Conservation (phyloP, 2,329 filamentous ascomycete species). For the Paecilomyces niveus region DNA sequence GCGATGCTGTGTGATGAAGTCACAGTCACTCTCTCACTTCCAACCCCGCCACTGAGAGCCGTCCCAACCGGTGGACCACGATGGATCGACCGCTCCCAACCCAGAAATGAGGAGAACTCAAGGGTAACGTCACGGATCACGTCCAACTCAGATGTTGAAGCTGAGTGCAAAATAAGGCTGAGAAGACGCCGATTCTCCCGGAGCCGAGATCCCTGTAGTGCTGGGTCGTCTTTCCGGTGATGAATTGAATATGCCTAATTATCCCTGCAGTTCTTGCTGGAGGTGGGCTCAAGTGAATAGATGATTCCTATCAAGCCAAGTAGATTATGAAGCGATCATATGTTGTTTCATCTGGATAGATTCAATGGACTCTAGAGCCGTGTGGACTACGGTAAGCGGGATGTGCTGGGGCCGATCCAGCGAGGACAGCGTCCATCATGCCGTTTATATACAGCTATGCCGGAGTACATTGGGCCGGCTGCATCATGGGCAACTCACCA, state of each 20-base stretch:
- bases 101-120: neutral
- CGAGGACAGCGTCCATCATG: neutral
- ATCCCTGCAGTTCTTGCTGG: neutral
- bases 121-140: neutral
- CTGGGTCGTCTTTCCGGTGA: neutral
- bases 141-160: neutral
- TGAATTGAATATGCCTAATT: neutral
- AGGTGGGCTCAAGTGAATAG: neutral
- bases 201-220: neutral
- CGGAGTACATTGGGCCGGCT: neutral
- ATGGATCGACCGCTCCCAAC: neutral
- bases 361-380: neutral
- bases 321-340: neutral
- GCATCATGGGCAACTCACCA: neutral
- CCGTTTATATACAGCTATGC: neutral
- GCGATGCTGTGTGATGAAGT: neutral
- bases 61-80: neutral
- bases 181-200: neutral
- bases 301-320: neutral
- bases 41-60: neutral
- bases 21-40: neutral
- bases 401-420: neutral
- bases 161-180: neutral
- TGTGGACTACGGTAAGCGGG: neutral
- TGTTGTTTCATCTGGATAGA: neutral